Conservation (phyloP, 331 rosid genomes). For the Arachis monticola region DNA sequence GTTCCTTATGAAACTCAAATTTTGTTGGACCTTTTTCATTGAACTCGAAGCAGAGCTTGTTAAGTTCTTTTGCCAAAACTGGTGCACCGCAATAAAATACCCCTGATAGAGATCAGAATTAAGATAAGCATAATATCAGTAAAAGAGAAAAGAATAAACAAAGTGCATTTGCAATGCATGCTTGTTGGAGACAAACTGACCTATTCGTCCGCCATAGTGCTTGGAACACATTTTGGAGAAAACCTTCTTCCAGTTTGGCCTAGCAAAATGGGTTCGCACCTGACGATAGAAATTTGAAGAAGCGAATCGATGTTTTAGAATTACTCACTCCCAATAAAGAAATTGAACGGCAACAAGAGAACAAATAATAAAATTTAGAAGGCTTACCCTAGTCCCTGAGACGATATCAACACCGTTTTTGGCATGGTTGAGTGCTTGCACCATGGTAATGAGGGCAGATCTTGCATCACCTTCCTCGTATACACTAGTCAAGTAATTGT, state of each 20-base stretch:
- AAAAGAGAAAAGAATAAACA: constrained; percentile 2
- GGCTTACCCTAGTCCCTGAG: constrained; percentile 88
- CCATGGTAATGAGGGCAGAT: constrained; percentile 99
- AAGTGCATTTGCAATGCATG: constrained; percentile 1
- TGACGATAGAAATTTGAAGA: constrained; percentile 43
- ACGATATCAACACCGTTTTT: constrained; percentile 98
- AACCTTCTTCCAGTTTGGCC: constrained; percentile 99
- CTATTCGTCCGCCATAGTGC: constrained; percentile 88
- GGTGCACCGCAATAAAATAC: constrained; percentile 99
- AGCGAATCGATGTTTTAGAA: background rate
- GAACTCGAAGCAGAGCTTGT: constrained; percentile 87
- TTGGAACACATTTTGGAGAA: constrained; percentile 86
- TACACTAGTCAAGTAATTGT: constrained; percentile 98
- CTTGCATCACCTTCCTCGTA: constrained; percentile 99
- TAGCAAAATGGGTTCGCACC: constrained; percentile 99
- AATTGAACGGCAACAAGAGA: constrained; percentile 16
- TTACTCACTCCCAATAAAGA: constrained; percentile 9
- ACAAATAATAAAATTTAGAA: background rate
- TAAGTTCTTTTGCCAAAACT: constrained; percentile 92
- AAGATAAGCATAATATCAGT: constrained; percentile 36
- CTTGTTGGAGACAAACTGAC: constrained; percentile 51
- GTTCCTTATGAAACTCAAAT: constrained; percentile 98
- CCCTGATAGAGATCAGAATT: constrained; percentile 53
- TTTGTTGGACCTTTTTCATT: constrained; percentile 95
- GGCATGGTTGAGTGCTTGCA: constrained; percentile 99